Conservation (phyloP, 179 eudicot genomes). For the Sideroxylon spinosum region DNA sequence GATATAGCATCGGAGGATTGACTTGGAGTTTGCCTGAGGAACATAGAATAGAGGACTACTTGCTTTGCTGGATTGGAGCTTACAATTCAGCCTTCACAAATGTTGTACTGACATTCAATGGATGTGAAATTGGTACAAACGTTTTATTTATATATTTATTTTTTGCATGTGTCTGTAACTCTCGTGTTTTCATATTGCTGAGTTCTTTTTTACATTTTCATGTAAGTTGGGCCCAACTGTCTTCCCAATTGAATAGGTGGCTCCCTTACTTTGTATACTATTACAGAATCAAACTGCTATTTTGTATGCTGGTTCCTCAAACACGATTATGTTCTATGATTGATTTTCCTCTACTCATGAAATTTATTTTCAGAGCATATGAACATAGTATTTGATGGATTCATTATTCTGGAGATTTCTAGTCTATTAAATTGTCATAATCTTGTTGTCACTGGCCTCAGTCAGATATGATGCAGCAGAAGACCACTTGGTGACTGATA, state of each 20-base stretch:
- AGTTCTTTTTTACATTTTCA: background rate
- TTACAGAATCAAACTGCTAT: background rate
- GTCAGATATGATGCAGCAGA: conserved; percentile 83
- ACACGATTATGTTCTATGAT: background rate
- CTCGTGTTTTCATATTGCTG: background rate
- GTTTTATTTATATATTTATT: background rate
- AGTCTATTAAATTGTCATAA: background rate
- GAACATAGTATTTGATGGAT: background rate
- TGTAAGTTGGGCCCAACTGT: background rate
- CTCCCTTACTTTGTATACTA: background rate
- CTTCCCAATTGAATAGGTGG: conserved; percentile 8
- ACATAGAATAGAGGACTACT: conserved; percentile 59
- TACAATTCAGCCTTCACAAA: conserved; percentile 86
- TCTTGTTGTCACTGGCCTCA: conserved; percentile 34
- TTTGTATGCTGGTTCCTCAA: background rate
- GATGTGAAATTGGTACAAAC: conserved; percentile 76
- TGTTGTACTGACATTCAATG: conserved; percentile 70
- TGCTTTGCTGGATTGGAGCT: conserved; percentile 75
- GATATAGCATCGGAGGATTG: conserved; percentile 68
- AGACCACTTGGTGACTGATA: conserved; percentile 51
- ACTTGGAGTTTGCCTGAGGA: conserved; percentile 58
- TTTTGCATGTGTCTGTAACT: too few relatives aligned
- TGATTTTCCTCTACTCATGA: background rate
- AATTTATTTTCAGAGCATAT: background rate
- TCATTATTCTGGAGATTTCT: background rate